These are phyloP conservation scores for Capniomyces stellatus DNA, from an alignment of 371 early-diverging fungal genomes.

Conservation along the genomic window DNA sequence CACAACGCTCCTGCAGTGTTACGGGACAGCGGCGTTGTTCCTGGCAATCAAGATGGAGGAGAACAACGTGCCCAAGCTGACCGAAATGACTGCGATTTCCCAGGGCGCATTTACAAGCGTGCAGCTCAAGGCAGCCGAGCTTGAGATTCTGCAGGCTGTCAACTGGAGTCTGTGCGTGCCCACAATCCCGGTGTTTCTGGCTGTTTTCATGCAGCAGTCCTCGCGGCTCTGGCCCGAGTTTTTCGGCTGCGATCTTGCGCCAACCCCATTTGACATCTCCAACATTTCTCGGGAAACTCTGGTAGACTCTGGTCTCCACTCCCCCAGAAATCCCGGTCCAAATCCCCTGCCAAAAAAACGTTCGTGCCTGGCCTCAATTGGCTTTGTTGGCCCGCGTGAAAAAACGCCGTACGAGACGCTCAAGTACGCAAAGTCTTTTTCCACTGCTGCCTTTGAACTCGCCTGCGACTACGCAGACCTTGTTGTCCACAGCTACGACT, in stretches of 20 bases:
- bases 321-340: neutral
- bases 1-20: constrained; percentile 22
- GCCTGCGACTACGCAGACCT: constrained; percentile 22
- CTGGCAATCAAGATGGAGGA: constrained; percentile 25
- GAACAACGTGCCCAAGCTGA: constrained; percentile 16
- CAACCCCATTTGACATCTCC: neutral
- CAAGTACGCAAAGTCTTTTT: neutral
- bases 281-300: neutral
- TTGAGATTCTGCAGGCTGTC: constrained; percentile 15
- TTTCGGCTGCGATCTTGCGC: constrained; percentile 6
- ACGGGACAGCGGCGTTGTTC: constrained; percentile 22
- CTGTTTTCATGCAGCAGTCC: constrained; percentile 17
- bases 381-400: neutral
- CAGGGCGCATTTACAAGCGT: constrained; percentile 17
- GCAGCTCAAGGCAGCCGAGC: constrained; percentile 18
- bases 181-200: constrained; percentile 14
- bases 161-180: constrained; percentile 19
- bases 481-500: constrained; percentile 14
- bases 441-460: constrained; percentile 7
- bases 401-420: neutral
- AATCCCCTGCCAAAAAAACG: neutral
- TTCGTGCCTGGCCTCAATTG: neutral
- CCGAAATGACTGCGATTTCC: constrained; percentile 18
- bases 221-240: constrained; percentile 7
- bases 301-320: neutral